These are phyloP conservation scores for Suillus paluster DNA, from an alignment of 768 basidiomycete species.

Conservation along the genomic window DNA sequence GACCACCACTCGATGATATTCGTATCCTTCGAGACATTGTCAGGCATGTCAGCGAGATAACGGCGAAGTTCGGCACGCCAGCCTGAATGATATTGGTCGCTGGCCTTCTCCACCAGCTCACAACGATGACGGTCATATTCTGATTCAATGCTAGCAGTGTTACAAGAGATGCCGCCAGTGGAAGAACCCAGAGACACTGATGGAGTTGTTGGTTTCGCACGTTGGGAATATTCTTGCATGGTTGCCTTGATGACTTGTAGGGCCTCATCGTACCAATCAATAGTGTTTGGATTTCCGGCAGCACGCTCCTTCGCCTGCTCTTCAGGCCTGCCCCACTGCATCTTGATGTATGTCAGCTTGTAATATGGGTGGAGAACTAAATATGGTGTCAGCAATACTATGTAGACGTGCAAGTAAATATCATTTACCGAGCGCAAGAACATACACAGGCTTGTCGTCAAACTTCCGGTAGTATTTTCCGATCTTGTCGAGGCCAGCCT, in stretches of 20 bases:
- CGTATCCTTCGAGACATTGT: constrained; percentile 16
- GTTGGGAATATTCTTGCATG: constrained; percentile 9
- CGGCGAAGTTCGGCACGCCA: constrained; percentile 4
- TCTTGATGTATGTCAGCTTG: constrained; percentile 32
- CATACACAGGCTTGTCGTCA: constrained; percentile 18
- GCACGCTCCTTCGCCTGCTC: constrained; percentile 23
- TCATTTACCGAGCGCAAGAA: constrained; percentile 31
- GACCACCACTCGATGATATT: constrained; percentile 22
- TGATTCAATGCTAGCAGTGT: background rate
- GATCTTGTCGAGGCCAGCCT: constrained; percentile 28
- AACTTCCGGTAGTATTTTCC: constrained; percentile 26
- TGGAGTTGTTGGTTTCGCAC: background rate
- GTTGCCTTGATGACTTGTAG: constrained; percentile 10
- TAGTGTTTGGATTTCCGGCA: constrained; percentile 14
- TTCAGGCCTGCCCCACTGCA: constrained; percentile 30
- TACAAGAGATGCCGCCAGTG: background rate
- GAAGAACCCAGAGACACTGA: background rate
- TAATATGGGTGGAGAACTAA: constrained; percentile 37
- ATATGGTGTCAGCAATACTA: background rate
- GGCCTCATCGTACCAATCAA: constrained; percentile 21
- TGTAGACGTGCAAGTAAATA: background rate
- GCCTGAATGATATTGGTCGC: background rate
- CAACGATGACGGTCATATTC: background rate
- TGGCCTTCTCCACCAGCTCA: constrained; percentile 3
- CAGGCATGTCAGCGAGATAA: constrained; percentile 19